phyloP scores from a whole-genome alignment of 495 filamentous ascomycete species.

The Lichenothelia convexa region DNA sequence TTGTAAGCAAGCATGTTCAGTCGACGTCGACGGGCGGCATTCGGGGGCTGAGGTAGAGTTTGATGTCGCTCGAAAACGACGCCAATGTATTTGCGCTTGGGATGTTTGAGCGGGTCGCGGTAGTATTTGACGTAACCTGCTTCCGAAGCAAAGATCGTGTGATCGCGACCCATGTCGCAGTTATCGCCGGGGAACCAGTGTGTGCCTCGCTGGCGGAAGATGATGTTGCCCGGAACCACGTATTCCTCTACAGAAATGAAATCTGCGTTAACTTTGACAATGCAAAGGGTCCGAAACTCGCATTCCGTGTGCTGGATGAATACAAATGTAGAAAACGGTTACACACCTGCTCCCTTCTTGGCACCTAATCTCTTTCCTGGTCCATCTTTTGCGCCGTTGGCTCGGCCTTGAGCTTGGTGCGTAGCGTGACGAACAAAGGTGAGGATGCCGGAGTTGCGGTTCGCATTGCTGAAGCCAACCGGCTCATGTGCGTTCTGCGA shows the following conservation, averaged over 20 bases:
- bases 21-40: constrained; percentile 46
- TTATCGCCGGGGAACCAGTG: constrained; percentile 91
- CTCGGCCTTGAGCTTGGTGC: constrained; percentile 72
- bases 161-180: constrained; percentile 83
- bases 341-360: constrained; percentile 69
- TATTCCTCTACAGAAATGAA: constrained; percentile 44
- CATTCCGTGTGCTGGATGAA: no score
- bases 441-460: constrained; percentile 10
- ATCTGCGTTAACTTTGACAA: no score
- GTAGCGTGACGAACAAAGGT: constrained; percentile 48
- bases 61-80: constrained; percentile 64
- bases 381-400: constrained; percentile 66
- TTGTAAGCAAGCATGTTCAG: constrained; percentile 46
- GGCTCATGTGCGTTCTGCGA: constrained; percentile 5
- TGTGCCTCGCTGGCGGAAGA: constrained; percentile 91
- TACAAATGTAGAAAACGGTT: background rate
- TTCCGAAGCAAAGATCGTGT: constrained; percentile 77
- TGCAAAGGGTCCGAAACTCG: no score
- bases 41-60: constrained; percentile 51
- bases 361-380: constrained; percentile 86
- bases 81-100: constrained; percentile 79
- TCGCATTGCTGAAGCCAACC: constrained; percentile 8
- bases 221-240: constrained; percentile 88
- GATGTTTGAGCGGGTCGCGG: constrained; percentile 58
- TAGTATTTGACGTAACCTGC: constrained; percentile 94